Percentiles rank a stretch among this genome's conserved stretches.
phyloP scores from a whole-genome alignment of 306 rosid species.

The Acacia confusa region DNA sequence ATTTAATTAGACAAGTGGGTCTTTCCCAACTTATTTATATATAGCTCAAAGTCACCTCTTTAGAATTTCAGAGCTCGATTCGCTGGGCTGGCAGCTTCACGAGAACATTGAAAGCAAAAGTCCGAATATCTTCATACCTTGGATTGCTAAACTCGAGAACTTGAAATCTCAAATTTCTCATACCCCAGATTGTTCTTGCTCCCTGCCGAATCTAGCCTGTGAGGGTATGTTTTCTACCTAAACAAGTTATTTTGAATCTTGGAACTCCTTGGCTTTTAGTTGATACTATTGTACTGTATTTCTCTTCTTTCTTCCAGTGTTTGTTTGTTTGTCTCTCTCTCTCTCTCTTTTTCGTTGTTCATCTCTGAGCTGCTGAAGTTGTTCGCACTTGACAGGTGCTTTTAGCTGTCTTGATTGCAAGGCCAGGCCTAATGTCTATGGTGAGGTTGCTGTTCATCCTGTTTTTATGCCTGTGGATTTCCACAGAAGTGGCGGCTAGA shows the following conservation, averaged over 20 bases:
- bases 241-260: conserved; percentile 27
- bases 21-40: conserved; percentile 31
- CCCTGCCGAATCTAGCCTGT: conserved; percentile 32
- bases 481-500: conserved; percentile 47
- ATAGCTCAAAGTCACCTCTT: conserved; percentile 23
- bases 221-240: conserved; percentile 21
- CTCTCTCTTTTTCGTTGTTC: conserved; percentile 14
- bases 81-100: neutral
- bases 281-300: neutral
- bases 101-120: conserved; percentile 8
- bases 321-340: neutral
- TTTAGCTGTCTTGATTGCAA: conserved; percentile 22
- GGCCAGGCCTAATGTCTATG: conserved; percentile 23
- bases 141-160: conserved; percentile 6
- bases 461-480: conserved; percentile 52
- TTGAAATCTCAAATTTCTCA: neutral
- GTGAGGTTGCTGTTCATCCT: conserved; percentile 33
- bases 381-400: conserved; percentile 36
- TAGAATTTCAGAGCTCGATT: conserved; percentile 26
- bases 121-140: conserved; percentile 11
- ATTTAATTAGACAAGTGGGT: conserved; percentile 45
- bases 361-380: conserved; percentile 27
- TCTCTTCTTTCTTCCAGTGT: neutral
- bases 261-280: conserved; percentile 13
- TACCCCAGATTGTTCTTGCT: conserved; percentile 5